These are phyloP conservation scores for Pulveroboletus sp. DNA, from an alignment of 768 basidiomycete genomes.

Conservation along the genomic window DNA sequence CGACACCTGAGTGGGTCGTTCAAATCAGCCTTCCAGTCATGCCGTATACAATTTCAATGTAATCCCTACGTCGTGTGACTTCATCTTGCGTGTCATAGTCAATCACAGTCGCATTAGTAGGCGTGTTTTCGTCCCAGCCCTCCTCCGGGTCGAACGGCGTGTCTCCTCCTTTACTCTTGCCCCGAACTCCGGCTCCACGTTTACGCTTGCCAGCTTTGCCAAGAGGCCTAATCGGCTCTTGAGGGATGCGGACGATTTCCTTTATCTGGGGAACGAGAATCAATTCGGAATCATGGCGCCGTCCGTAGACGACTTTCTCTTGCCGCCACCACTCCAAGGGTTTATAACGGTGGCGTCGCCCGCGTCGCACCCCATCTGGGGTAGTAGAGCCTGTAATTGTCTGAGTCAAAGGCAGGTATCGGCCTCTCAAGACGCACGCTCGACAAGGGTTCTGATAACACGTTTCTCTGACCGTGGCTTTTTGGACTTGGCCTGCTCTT, in stretches of 20 bases:
- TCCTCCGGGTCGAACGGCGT: constrained; percentile 50
- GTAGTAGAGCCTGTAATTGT: constrained; percentile 19
- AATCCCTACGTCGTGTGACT: constrained; percentile 62
- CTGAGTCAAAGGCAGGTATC: constrained; percentile 5
- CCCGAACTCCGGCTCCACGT: constrained; percentile 27
- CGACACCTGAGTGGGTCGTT: constrained; percentile 54
- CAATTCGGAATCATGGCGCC: constrained; percentile 47
- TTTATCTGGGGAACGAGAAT: constrained; percentile 62
- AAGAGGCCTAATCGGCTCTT: constrained; percentile 47
- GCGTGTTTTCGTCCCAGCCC: constrained; percentile 85
- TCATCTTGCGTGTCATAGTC: constrained; percentile 61
- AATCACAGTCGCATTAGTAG: constrained; percentile 58
- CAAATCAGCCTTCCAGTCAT: background rate
- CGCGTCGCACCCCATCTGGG: constrained; percentile 58
- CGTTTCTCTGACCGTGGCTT: constrained; percentile 25
- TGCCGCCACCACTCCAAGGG: constrained; percentile 93
- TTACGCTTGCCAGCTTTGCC: constrained; percentile 36
- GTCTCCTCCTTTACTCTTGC: constrained; percentile 33
- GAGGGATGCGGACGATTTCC: constrained; percentile 55
- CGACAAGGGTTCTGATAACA: constrained; percentile 10
- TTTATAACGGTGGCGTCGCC: constrained; percentile 57
- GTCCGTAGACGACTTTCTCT: constrained; percentile 82
- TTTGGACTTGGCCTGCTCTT: constrained; percentile 26
- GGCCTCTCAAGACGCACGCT: constrained; percentile 18
- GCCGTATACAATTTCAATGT: background rate